Percentiles rank a stretch among this genome's conserved stretches.
Evolutionary conservation across 345 rosid genomes (phyloP).

Genomic region (Eucalyptus camaldulensis): DNA sequence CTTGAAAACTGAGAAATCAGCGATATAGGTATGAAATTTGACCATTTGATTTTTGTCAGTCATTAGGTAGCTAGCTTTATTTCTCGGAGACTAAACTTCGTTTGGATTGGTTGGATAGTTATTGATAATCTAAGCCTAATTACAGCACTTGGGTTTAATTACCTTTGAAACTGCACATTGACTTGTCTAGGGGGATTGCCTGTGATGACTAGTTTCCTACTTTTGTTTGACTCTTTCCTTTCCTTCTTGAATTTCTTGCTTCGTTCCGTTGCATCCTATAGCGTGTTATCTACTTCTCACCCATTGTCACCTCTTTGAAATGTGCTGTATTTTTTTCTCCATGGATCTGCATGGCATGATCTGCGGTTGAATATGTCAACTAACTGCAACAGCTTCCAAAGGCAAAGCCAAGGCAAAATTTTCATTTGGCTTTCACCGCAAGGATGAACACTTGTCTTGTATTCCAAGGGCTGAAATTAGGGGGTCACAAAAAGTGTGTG

Average conservation of each 20-base stretch:
- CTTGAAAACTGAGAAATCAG: neutral
- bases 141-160: neutral
- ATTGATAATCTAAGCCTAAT: neutral
- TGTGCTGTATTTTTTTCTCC: neutral
- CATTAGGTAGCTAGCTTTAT: neutral
- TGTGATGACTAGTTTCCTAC: neutral
- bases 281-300: neutral
- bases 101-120: neutral
- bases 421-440: constrained; percentile 27
- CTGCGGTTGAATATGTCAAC: neutral
- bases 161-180: neutral
- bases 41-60: neutral
- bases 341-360: neutral
- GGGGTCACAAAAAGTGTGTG: constrained; percentile 9
- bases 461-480: neutral
- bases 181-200: neutral
- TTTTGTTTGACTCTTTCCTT: neutral
- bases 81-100: neutral
- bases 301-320: neutral
- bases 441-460: constrained; percentile 6
- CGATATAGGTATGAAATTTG: neutral
- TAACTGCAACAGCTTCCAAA: constrained; percentile 21
- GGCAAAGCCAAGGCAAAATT: constrained; percentile 41
- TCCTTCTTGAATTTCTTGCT: neutral
- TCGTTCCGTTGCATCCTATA: neutral